Evolutionary conservation across 2,329 filamentous ascomycete species (phyloP).

Genomic region (Xylariaceae sp.): DNA sequence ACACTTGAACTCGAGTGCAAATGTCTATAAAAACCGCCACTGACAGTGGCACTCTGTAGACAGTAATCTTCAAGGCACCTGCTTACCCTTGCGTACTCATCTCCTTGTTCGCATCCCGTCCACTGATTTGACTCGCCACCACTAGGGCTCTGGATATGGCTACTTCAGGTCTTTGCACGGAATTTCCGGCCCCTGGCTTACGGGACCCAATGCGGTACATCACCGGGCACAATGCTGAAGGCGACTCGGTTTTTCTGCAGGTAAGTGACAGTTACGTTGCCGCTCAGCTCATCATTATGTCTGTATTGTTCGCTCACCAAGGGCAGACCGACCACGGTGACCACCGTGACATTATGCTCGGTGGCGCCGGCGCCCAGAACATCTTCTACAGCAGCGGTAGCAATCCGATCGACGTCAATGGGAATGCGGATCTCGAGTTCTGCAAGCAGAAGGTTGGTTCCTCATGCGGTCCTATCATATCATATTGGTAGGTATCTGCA

Average conservation of each 20-base stretch:
- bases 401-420: slow-evolving; percentile 14
- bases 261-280: not conserved
- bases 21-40: no score
- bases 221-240: slow-evolving; percentile 15
- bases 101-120: no score
- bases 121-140: no score
- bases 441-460: slow-evolving; percentile 5
- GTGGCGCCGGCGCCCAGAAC: slow-evolving; percentile 8
- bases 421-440: slow-evolving; percentile 14
- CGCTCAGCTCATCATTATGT: no score
- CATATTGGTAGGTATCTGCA: not conserved
- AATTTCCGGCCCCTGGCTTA: slow-evolving; percentile 12
- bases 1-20: no score
- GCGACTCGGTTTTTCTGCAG: slow-evolving; percentile 9
- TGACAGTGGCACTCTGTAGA: no score
- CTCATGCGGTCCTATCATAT: not conserved
- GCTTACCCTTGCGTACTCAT: no score
- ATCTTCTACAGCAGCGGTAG: slow-evolving; percentile 9
- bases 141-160: no score
- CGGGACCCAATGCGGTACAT: slow-evolving; percentile 13
- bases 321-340: slow-evolving; percentile 14
- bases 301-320: no score
- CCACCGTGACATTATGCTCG: slow-evolving; percentile 14
- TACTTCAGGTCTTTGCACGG: not conserved
- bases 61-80: no score